Conservation (phyloP, 2,329 filamentous ascomycete genomes). For the Phaeoacremonium minimum region DNA sequence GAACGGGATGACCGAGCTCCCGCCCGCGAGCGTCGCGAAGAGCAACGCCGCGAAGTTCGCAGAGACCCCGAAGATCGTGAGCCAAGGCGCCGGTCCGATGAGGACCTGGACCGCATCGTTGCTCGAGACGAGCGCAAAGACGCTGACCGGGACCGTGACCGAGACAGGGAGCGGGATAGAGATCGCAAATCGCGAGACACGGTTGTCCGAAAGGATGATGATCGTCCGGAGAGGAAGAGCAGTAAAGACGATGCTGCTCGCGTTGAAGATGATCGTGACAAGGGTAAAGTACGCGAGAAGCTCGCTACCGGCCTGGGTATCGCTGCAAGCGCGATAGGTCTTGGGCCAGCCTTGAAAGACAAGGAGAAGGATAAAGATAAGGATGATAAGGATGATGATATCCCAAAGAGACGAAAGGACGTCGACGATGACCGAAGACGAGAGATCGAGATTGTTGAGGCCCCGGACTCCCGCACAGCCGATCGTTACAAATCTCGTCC, state of each 20-base stretch:
- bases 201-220: slow-evolving; percentile 8
- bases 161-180: slow-evolving; percentile 2
- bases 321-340: slow-evolving; percentile 43
- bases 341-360: slow-evolving; percentile 31
- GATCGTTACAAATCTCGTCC: slow-evolving; percentile 21
- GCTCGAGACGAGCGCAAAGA: slow-evolving; percentile 9
- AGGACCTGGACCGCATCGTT: slow-evolving; percentile 19
- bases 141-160: slow-evolving; percentile 5
- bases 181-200: slow-evolving; percentile 5
- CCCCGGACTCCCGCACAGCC: slow-evolving; percentile 13
- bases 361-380: slow-evolving; percentile 31
- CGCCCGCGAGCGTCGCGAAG: slow-evolving; percentile 10
- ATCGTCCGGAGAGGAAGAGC: slow-evolving; percentile 15
- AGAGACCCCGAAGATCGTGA: slow-evolving; percentile 17
- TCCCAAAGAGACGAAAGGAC: slow-evolving; percentile 19
- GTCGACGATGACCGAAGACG: slow-evolving; percentile 17
- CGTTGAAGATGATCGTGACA: slow-evolving; percentile 31
- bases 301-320: slow-evolving; percentile 41
- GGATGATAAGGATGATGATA: slow-evolving; percentile 20
- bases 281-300: slow-evolving; percentile 41
- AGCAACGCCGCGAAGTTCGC: slow-evolving; percentile 5
- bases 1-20: slow-evolving; percentile 27
- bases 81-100: slow-evolving; percentile 18
- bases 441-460: slow-evolving; percentile 4
- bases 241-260: slow-evolving; percentile 17